Conservation (phyloP, 768 basidiomycete genomes). For the Phanerochaete carnosa region DNA sequence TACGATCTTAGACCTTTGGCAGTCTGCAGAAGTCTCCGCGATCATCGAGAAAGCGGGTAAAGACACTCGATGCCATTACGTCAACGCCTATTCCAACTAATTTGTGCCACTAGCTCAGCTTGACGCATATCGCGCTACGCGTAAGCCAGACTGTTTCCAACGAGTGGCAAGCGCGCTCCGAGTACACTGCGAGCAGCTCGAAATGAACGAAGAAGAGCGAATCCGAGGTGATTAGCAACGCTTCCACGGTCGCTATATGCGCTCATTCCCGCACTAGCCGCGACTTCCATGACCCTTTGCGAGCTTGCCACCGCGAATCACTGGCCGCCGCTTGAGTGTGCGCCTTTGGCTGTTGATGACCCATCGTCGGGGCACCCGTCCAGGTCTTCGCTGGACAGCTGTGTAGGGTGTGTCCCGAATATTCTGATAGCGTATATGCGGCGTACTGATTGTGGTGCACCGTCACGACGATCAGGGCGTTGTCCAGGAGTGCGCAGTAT, state of each 20-base stretch:
- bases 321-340: constrained; percentile 66
- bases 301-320: constrained; percentile 74
- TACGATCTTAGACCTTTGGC: neutral
- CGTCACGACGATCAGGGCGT: constrained; percentile 41
- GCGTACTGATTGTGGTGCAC: neutral
- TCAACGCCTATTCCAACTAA: neutral
- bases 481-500: constrained; percentile 75
- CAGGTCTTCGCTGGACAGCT: constrained; percentile 37
- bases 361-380: neutral
- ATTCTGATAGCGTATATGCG: constrained; percentile 8
- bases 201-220: constrained; percentile 57
- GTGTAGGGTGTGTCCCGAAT: constrained; percentile 44
- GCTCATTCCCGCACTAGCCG: constrained; percentile 39
- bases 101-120: constrained; percentile 13
- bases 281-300: constrained; percentile 76
- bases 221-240: constrained; percentile 45
- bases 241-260: neutral
- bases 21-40: neutral
- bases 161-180: constrained; percentile 46
- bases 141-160: constrained; percentile 56
- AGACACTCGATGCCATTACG: neutral
- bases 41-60: constrained; percentile 12
- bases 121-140: constrained; percentile 24
- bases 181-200: constrained; percentile 49
- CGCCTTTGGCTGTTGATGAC: constrained; percentile 5